Evolutionary conservation across 2,329 filamentous ascomycete genomes (phyloP), one percentile per base, ranked within the genome.

Genomic region (Botryotinia calthae): DNA sequence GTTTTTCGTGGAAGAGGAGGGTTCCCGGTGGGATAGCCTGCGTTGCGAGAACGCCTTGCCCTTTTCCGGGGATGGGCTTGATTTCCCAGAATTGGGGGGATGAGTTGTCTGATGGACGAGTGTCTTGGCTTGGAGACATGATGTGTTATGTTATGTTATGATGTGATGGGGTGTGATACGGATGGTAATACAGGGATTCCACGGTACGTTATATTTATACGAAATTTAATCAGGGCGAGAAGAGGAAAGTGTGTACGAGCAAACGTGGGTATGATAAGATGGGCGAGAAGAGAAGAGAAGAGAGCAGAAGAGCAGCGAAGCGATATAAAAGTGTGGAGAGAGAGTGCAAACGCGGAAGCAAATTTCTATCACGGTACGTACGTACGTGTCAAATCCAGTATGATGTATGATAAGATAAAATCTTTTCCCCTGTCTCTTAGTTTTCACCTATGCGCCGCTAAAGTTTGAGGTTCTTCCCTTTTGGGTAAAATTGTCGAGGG

Each of bases 1-100:
- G 78, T 12, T 74, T 59, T 71, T 80, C 79, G 75, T 76, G 77
- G 74, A 80, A 65, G 51, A 81, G 73, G 20, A 79, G 75, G 14
- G 78, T 80, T n/a, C 79, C 79, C 4, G 78, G 75, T 9, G 59
- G 44, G 28, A 80, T 77, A 37, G 75, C 67, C 37, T 74, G 71
- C 14, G 68, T 75, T 28, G 78, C 76, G n/a, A 81, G 56, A 0
- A 80, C 73, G 10, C 78, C 78, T 63, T 76, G 73, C 40, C 77
- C 79, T 76, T 80, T 80, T 51, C 76, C 77, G 10, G 76, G 75
- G n/a, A 80, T 75, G 56, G 69, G 37, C 40, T 75, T 62, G 25
- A 78, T 71, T 73, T 54, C 73, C 74, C 73, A 80, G 37, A 77
- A 65, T n/a, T 54, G 48, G 20, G 42, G 67, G 65, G 74, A 65